Base-by-base conservation (phyloP, 768 basidiomycete genomes). In the Phanerochaete carnosa region DNA sequence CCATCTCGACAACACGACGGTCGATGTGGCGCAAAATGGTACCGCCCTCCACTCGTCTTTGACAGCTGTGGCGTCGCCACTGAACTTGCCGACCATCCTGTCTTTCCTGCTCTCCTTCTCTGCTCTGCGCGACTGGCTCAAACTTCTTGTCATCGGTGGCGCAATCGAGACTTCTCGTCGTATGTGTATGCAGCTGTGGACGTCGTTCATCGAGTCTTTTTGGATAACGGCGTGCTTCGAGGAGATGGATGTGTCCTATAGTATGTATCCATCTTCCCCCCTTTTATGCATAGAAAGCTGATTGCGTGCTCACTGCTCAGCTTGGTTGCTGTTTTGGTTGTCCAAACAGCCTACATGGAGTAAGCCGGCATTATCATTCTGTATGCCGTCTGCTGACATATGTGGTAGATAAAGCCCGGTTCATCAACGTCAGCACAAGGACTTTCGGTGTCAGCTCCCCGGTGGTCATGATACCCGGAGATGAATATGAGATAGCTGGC, bases 241-340 rank as follows among this genome's bases (percentile, higher is more conserved):
- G 1, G 82, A 85, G 4, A 73, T 80, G 0, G 88, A 91, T 63
- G 54, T 67, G n/a, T 77, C 80, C 58, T 88, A 79, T 65, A 71
- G 88, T 87, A 65, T 11, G 84, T 64, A 23, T 1, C 39, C n/a
- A 46, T 62, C n/a, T 1, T 8, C n/a, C 32, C 39, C 47, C 1
- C 4, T 57, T 61, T 30, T 57, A 56, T 51, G 57, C 54, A 47
- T 7, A 35, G 45, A 62, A 11, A 29, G 45, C 35, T 61, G 45
- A n/a, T 46, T 28, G 16, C 37, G 4, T n/a, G 57, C 15, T 22
- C 23, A 11, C 57, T 1, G 39, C 39, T 28, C 59, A 89, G 87
- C 80, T 39, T 91, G 89, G 89, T 77, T 90, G 66, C 80, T 89
- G 79, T 72, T 79, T 43, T 91, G 89, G 88, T 71, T 90, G 0